These are phyloP conservation scores for Fusarium sp. DNA, from an alignment of 2,329 filamentous ascomycete genomes.

Conservation along the genomic window DNA sequence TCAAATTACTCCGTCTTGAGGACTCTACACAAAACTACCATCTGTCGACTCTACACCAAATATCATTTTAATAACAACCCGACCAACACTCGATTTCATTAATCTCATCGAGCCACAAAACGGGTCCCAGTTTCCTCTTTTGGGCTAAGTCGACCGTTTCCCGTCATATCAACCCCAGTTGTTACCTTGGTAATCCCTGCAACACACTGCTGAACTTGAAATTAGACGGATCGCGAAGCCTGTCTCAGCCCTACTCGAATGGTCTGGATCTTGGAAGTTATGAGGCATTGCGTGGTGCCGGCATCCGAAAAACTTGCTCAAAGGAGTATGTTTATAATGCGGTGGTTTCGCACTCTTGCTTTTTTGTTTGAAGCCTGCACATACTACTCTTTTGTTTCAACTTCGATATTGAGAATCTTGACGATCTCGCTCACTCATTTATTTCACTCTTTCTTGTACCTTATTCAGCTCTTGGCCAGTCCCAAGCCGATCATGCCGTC, in stretches of 20 bases:
- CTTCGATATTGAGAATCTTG: conserved; percentile 29
- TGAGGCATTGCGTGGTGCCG: conserved; percentile 30
- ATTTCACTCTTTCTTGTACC: neutral
- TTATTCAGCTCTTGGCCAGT: conserved; percentile 33
- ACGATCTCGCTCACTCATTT: conserved; percentile 32
- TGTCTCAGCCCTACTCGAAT: conserved; percentile 46
- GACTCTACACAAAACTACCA: neutral
- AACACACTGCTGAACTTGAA: conserved; percentile 12
- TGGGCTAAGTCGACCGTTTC: conserved; percentile 18
- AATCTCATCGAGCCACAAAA: conserved; percentile 35
- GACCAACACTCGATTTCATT: conserved; percentile 18
- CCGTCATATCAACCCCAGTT: conserved; percentile 19
- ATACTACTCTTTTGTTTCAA: neutral
- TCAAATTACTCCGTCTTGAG: neutral
- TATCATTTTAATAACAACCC: neutral
- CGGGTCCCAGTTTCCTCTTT: conserved; percentile 16
- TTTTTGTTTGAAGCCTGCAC: neutral
- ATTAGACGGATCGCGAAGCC: conserved; percentile 41
- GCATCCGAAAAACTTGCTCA: conserved; percentile 3
- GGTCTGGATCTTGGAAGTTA: conserved; percentile 34
- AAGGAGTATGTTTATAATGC: conserved; percentile 11
- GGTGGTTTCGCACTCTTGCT: neutral
- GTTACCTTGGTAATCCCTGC: conserved; percentile 10
- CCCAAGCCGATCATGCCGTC: conserved; percentile 10
- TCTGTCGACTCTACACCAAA: neutral